Conservation (phyloP, 495 filamentous ascomycete genomes). For the Neurospora pannonica region DNA sequence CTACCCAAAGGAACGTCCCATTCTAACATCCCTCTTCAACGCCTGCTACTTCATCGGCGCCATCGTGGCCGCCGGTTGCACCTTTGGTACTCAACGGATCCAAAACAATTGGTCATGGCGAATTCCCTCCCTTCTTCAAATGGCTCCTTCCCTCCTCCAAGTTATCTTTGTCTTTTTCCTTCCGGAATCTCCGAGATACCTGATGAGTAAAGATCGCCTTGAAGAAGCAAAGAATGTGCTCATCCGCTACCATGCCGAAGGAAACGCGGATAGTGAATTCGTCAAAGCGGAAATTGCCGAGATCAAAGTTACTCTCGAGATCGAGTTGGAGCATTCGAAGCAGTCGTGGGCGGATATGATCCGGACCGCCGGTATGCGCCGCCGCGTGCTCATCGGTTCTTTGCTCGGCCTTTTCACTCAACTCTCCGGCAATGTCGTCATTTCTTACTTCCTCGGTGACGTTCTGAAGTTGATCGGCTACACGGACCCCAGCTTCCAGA, state of each 20-base stretch:
- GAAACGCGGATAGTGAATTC: conserved; percentile 44
- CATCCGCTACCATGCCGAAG: conserved; percentile 54
- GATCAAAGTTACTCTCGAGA: conserved; percentile 49
- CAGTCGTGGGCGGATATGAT: conserved; percentile 49
- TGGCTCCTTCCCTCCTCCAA: conserved; percentile 46
- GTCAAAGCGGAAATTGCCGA: conserved; percentile 50
- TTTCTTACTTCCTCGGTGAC: conserved; percentile 49
- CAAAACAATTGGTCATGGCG: conserved; percentile 54
- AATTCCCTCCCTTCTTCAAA: conserved; percentile 50
- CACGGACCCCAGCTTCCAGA: conserved; percentile 43
- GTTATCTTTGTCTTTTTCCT: conserved; percentile 46
- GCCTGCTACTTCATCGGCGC: conserved; percentile 54
- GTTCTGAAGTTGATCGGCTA: conserved; percentile 41
- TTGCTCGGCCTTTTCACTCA: conserved; percentile 54
- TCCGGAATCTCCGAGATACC: conserved; percentile 51
- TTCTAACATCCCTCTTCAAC: conserved; percentile 59
- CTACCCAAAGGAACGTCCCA: conserved; percentile 55
- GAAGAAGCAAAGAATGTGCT: conserved; percentile 51
- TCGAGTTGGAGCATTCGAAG: conserved; percentile 47
- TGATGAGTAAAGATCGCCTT: conserved; percentile 47
- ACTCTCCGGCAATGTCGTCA: conserved; percentile 55
- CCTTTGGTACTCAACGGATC: conserved; percentile 48
- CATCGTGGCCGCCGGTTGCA: conserved; percentile 49
- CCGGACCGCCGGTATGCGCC: conserved; percentile 43
- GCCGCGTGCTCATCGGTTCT: conserved; percentile 46